Evolutionary conservation across 176 grass and related monocot genomes (phyloP), one percentile per base, ranked within the genome.

Genomic region (Metroxylon sagu): DNA sequence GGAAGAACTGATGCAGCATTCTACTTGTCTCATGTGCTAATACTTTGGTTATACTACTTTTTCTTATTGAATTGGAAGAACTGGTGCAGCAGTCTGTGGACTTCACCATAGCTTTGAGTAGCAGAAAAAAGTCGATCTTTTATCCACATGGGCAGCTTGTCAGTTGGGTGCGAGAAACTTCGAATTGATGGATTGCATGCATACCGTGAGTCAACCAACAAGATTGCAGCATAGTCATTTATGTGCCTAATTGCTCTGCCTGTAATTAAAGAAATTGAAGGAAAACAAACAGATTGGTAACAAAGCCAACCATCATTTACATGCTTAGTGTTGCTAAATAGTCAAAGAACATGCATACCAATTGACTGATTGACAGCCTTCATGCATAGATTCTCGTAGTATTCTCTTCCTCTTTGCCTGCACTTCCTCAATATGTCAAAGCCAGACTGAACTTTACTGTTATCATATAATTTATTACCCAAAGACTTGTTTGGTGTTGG

Each of bases 311-410:
- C 8, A 43, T 43, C 35, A 43, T 43, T 43, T 43, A 43, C 35
- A 43, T 43, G 31, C 5, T 35, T 8, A 35, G 7, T 35, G 6
- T 52, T 26, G 31, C 19, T 53, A 50, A 64, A 56, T 21, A 56
- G 62, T 48, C 18, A 63, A 28, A 48, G 35, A 52, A 48, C 19
- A 19, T 43, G 8, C 29, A 51, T 88, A 96, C 92, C 92, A 23
- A 96, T 96, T 19, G 86, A 96, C 70, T 96, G 92, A 67, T 96
- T 96, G 19, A 96, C 92, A 59, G 92, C 92, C 70, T 96, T 96
- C 92, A 96, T 90, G 83, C 92, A 96, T 48, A 90, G 74, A 30
- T 96, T 96, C 65, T 96, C 92, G 75, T 90, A 90, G 70, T 90
- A 96, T 49, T 96, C 92, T 68, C 79, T 78, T 25, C 86, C 92